Base-by-base conservation (phyloP, 495 filamentous ascomycete genomes). In the Cudoniella acicularis region DNA sequence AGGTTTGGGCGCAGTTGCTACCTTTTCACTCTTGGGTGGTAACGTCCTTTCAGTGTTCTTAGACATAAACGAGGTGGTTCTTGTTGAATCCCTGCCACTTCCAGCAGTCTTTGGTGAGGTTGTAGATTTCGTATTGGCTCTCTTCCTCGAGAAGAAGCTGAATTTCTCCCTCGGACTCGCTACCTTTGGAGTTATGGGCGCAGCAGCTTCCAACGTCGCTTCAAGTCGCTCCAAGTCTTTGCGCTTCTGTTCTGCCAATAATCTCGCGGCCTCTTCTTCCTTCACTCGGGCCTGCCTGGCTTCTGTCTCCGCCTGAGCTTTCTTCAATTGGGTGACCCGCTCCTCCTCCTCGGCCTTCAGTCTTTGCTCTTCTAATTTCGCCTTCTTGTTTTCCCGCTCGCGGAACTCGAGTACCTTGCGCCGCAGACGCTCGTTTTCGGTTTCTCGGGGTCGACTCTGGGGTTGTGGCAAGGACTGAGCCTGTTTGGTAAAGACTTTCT, bases 151-250 rank as follows among this genome's bases (percentile, higher is more conserved):
- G 45, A 67, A 64, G 57, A 69, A 58, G 22, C 58, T 50, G 22
- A 66, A 55, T 50, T 60, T 62, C 23, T 61, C 57, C 50, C 61
- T 65, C 42, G 60, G 54, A 21, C 55, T 60, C 25, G 48, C 45
- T 18, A 57, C 20, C 36, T 45, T 54, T 2, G 49, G 52, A 22
- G 67, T 48, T 9, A 41, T 24, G 21, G 56, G 68, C 22, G 47
- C 60, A 20, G 53, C 67, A 26, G 68, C 70, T n/a, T 69, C 70
- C 59, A 77, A 66, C 56, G 76, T 65, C 49, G 71, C 61, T 53
- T 77, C 73, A 26, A 78, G 70, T 49, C 75, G 70, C 42, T 69
- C 68, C 48, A 75, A 66, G 47, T 78, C 73, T 53, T 79, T 79
- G 25, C 72, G 75, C 54, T 73, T 70, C 48, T 70, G 69, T 40